phyloP scores from a whole-genome alignment of 192 early-diverging fungal genomes.

The Umbelopsis sp. region DNA sequence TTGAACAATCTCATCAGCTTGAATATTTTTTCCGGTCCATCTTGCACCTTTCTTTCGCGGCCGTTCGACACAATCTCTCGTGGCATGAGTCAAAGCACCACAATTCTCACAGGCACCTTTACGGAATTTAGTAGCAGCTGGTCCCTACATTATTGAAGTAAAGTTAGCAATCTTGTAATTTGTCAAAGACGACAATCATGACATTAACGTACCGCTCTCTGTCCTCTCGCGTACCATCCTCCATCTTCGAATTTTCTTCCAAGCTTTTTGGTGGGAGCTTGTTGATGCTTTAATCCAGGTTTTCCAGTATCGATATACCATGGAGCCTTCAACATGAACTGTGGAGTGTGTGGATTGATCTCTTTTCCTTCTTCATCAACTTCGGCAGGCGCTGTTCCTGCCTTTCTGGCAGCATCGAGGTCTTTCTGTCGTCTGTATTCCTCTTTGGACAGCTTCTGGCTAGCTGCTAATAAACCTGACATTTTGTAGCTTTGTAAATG shows the following conservation, averaged over 20 bases:
- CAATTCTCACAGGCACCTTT: slow-evolving; percentile 98
- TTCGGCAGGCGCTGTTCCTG: slow-evolving; percentile 86
- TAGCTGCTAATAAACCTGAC: slow-evolving; percentile 23
- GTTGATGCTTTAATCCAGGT: slow-evolving; percentile 89
- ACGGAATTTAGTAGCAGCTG: slow-evolving; percentile 87
- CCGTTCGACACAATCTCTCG: slow-evolving; percentile 91
- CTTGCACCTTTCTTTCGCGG: slow-evolving; percentile 88
- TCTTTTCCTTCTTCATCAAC: slow-evolving; percentile 86
- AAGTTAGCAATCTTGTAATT: neutral
- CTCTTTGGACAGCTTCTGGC: slow-evolving; percentile 79
- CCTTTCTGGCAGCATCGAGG: slow-evolving; percentile 94
- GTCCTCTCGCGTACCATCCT: slow-evolving; percentile 81
- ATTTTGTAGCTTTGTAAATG: neutral
- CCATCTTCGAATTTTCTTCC: slow-evolving; percentile 32
- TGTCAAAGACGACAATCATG: neutral
- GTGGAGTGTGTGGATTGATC: slow-evolving; percentile 99
- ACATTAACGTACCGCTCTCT: slow-evolving; percentile 52
- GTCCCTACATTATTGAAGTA: slow-evolving; percentile 45
- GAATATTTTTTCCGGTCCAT: slow-evolving; percentile 81
- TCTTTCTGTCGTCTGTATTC: slow-evolving; percentile 95
- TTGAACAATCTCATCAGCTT: slow-evolving; percentile 84
- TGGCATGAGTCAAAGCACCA: slow-evolving; percentile 94
- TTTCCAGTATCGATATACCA: slow-evolving; percentile 88
- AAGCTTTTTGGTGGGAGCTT: slow-evolving; percentile 42
- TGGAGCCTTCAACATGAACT: slow-evolving; percentile 94